These are phyloP conservation scores for Alternaria dauci DNA, from an alignment of 2,329 filamentous ascomycete genomes.

Conservation along the genomic window DNA sequence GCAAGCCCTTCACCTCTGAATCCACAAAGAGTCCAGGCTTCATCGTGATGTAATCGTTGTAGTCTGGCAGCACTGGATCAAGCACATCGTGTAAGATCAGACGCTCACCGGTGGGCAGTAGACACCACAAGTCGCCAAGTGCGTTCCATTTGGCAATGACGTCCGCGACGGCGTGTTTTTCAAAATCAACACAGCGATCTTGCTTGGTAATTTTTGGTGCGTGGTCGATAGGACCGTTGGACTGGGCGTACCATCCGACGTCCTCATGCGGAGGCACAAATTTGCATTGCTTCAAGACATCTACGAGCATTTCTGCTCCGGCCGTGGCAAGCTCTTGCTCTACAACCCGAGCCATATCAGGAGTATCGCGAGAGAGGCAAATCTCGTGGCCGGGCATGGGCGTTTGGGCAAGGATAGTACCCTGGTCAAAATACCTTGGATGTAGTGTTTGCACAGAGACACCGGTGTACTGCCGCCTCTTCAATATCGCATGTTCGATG, in stretches of 20 bases:
- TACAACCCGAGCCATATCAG: slow-evolving; percentile 58
- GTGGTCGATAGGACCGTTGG: slow-evolving; percentile 51
- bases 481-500: slow-evolving; percentile 82
- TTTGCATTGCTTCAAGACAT: slow-evolving; percentile 67
- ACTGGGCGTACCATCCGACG: slow-evolving; percentile 37
- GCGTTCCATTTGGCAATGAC: slow-evolving; percentile 66
- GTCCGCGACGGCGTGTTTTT: slow-evolving; percentile 60
- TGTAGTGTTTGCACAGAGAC: slow-evolving; percentile 89
- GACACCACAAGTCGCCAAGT: slow-evolving; percentile 72
- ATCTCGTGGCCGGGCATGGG: slow-evolving; percentile 60
- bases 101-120: slow-evolving; percentile 38
- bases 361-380: slow-evolving; percentile 57
- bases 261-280: slow-evolving; percentile 70
- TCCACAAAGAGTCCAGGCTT: slow-evolving; percentile 17
- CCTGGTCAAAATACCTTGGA: slow-evolving; percentile 77
- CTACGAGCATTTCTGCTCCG: slow-evolving; percentile 76
- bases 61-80: not conserved
- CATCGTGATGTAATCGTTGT: too few relatives aligned
- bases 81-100: slow-evolving; percentile 36
- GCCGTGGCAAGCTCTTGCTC: slow-evolving; percentile 63
- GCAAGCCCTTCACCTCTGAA: not conserved
- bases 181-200: slow-evolving; percentile 71
- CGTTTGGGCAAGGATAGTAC: slow-evolving; percentile 74
- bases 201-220: slow-evolving; percentile 77
- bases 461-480: slow-evolving; percentile 68